Base-by-base conservation (phyloP, 768 basidiomycete genomes). In the Royoungia palumana region DNA sequence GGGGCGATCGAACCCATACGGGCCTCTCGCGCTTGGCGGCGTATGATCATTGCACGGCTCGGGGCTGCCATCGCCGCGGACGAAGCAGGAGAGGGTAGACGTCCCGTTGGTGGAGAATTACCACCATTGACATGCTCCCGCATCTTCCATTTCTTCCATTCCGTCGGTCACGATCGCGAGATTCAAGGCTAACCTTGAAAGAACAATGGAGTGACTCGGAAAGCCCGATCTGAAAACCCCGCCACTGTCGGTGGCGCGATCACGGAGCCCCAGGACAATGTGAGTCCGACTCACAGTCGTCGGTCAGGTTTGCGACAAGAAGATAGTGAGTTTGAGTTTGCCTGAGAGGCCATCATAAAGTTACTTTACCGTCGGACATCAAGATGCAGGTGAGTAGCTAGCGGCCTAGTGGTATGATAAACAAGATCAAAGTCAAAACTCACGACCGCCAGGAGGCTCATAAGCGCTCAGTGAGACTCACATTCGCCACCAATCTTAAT, bases 401-500 rank as follows among this genome's bases (percentile, higher is more conserved):
- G n/a, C n/a, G n/a, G n/a, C n/a, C n/a, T n/a, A n/a, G n/a, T n/a
- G n/a, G n/a, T 50, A 42, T 32, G 32, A 14, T 46, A 56, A 67
- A 64, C 51, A 67, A 49, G 19, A 41, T 39, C 57, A 63, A 57
- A 52, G 47, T 40, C 21, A 9, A 14, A 16, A 25, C 47, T 14
- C 39, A 43, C 41, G 41, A 28, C 28, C 28, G 32, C 32, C 54
- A 35, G 39, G 25, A 43, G 53, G 35, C 55, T n/a, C n/a, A n/a
- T 40, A 32, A 40, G 36, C 50, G 44, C 25, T 28, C n/a, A n/a
- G n/a, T n/a, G 28, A 51, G 37, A 40, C 17, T 34, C 39, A 25
- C 28, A 30, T 24, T 28, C 37, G 34, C 7, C 25, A 30, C 19
- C 38, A 46, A n/a, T n/a, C n/a, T n/a, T n/a, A n/a, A 75, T 74